These are phyloP conservation scores for Priceomyces carsonii DNA, from an alignment of 805 yeast genomes.

Conservation along the genomic window DNA sequence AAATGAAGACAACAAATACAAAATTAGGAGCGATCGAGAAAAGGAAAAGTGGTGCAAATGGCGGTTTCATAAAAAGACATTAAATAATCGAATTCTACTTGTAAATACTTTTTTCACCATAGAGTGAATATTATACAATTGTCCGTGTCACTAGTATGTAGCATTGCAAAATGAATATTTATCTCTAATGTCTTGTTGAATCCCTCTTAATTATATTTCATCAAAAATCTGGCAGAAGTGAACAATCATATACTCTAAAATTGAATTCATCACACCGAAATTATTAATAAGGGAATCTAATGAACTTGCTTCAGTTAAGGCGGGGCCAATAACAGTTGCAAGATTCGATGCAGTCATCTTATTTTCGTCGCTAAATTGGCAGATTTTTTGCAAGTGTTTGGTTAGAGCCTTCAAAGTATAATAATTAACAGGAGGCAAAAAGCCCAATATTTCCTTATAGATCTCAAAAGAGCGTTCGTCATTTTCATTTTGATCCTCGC, in stretches of 20 bases:
- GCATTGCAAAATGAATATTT: no score
- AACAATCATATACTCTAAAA: conserved; percentile 51
- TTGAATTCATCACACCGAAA: conserved; percentile 56
- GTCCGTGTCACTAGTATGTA: no score
- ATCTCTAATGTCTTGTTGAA: conserved; percentile 6
- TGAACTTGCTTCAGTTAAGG: conserved; percentile 55
- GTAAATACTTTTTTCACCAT: conserved; percentile 10
- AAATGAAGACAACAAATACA: conserved; percentile 34
- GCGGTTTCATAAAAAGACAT: conserved; percentile 43
- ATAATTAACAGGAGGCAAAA: conserved; percentile 67
- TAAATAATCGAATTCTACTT: conserved; percentile 10
- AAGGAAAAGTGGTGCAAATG: conserved; percentile 28
- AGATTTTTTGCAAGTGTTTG: conserved; percentile 68
- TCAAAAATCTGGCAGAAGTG: conserved; percentile 43
- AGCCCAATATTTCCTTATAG: conserved; percentile 31
- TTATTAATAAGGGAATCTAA: conserved; percentile 47
- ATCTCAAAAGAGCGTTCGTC: conserved; percentile 11
- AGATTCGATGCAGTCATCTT: conserved; percentile 87
- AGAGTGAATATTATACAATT: no score
- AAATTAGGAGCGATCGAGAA: conserved; percentile 38
- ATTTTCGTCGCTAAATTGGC: conserved; percentile 65
- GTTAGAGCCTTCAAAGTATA: conserved; percentile 66
- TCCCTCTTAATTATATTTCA: no score
- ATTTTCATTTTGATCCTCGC: background rate
- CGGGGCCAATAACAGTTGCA: conserved; percentile 83